A percentile compares a stretch with the other conserved stretches of the same genome.
These are phyloP conservation scores for Calonectria crousiana DNA, from an alignment of 2,329 filamentous ascomycete genomes.

Conservation along the genomic window DNA sequence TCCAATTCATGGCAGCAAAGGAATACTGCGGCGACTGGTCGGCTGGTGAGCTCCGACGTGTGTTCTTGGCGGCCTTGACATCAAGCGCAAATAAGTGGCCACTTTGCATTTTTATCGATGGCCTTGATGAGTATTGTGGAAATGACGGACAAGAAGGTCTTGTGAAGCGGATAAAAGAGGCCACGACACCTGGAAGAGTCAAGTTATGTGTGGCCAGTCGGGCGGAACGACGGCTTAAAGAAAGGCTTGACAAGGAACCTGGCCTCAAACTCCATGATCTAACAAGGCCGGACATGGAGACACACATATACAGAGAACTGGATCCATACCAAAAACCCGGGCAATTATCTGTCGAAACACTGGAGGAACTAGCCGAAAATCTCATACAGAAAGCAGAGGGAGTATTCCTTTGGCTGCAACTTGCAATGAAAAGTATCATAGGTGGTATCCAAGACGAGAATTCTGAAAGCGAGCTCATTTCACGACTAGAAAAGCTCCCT, in stretches of 20 bases:
- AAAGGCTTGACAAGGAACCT: background rate
- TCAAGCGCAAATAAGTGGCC: background rate
- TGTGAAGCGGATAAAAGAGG: background rate
- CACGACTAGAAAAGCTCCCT: conserved; percentile 6
- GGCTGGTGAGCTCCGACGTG: background rate
- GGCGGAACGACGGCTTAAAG: background rate
- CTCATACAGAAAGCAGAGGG: background rate
- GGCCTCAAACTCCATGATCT: conserved; percentile 7
- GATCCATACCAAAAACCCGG: background rate
- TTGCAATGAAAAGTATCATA: background rate
- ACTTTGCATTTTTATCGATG: conserved; percentile 18
- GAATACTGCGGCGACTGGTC: background rate
- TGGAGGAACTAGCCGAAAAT: accelerated
- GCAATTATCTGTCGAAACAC: background rate
- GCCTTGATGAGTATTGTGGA: conserved; percentile 14
- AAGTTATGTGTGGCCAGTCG: conserved; percentile 17
- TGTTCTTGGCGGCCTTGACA: background rate
- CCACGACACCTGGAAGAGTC: background rate
- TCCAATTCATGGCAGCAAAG: background rate
- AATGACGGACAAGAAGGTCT: background rate
- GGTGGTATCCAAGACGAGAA: conserved; percentile 10
- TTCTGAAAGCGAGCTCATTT: background rate
- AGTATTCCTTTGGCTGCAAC: background rate
- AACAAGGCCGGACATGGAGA: conserved; percentile 2
- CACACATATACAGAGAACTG: background rate